phyloP scores from a whole-genome alignment of 441 rosid genomes.

The Sinapis alba region DNA sequence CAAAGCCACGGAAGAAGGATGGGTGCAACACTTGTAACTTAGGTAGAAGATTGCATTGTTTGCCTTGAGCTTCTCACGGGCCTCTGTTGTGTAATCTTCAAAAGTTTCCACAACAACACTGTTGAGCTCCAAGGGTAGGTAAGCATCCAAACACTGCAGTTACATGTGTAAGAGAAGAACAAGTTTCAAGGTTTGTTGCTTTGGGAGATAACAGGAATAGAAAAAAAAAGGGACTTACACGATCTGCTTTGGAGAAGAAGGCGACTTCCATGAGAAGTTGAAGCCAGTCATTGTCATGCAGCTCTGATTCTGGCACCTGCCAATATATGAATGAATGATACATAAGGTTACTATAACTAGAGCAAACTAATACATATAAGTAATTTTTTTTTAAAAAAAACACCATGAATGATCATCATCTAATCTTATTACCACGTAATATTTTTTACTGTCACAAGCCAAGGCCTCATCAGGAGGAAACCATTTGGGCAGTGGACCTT shows the following conservation, averaged over 20 bases:
- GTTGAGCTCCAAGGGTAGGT: background rate
- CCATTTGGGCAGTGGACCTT: background rate
- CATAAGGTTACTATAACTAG: background rate
- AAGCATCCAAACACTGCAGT: background rate
- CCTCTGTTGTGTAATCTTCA: background rate
- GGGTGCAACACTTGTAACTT: background rate
- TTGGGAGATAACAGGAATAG: background rate
- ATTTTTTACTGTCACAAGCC: background rate
- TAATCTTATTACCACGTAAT: background rate
- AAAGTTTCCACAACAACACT: background rate
- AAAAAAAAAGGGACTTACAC: background rate
- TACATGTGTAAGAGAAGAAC: background rate
- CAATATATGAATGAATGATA: background rate
- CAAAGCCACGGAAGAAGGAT: background rate
- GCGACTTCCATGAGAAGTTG: background rate
- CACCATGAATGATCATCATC: too few species aligned
- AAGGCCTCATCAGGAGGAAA: background rate
- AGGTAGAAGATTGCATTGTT: background rate
- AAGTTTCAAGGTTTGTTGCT: background rate
- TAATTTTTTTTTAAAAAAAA: too few species aligned
- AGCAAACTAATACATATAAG: background rate
- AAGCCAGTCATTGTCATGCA: background rate
- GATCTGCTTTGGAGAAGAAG: background rate
- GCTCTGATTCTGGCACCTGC: background rate
- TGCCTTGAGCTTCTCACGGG: background rate